A percentile compares a stretch with the other conserved stretches of the same genome.
Conservation (phyloP, 2,329 filamentous ascomycete genomes). For the Calycina marina region DNA sequence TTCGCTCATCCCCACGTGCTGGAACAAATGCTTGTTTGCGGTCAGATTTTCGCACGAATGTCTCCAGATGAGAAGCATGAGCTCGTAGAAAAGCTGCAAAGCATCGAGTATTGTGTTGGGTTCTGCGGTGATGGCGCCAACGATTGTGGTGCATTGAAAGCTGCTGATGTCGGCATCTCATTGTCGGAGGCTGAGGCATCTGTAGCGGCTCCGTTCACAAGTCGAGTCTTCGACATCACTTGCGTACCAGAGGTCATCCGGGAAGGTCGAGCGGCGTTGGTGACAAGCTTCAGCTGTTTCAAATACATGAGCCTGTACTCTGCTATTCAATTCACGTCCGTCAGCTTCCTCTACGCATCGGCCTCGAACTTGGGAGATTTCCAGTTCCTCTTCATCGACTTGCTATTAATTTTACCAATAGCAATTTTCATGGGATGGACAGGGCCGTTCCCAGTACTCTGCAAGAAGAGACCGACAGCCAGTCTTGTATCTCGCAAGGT, state of each 20-base stretch:
- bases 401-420: conserved; percentile 83
- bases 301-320: conserved; percentile 99
- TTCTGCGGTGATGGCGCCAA: conserved; percentile 98
- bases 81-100: conserved; percentile 90
- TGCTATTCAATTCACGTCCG: conserved; percentile 96
- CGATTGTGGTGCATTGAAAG: conserved; percentile 92
- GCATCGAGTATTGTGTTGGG: conserved; percentile 85
- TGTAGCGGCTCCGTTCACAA: conserved; percentile 96
- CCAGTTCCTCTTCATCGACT: conserved; percentile 90
- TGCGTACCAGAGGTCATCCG: conserved; percentile 89
- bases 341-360: conserved; percentile 89
- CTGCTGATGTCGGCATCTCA: conserved; percentile 93
- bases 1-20: conserved; percentile 72
- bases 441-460: conserved; percentile 63
- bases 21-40: conserved; percentile 73
- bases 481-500: conserved; percentile 89
- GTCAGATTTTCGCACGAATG: conserved; percentile 95
- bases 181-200: conserved; percentile 95
- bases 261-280: conserved; percentile 83
- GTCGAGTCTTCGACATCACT: conserved; percentile 85
- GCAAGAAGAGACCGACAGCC: conserved; percentile 76
- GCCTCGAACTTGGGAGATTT: conserved; percentile 95
- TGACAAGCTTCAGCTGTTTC: conserved; percentile 99
- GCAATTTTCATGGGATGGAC: conserved; percentile 99
- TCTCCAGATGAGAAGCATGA: conserved; percentile 98